Evolutionary conservation across 345 rosid species (phyloP), one percentile per base, ranked within the genome.

Genomic region (Lepidium sativum): DNA sequence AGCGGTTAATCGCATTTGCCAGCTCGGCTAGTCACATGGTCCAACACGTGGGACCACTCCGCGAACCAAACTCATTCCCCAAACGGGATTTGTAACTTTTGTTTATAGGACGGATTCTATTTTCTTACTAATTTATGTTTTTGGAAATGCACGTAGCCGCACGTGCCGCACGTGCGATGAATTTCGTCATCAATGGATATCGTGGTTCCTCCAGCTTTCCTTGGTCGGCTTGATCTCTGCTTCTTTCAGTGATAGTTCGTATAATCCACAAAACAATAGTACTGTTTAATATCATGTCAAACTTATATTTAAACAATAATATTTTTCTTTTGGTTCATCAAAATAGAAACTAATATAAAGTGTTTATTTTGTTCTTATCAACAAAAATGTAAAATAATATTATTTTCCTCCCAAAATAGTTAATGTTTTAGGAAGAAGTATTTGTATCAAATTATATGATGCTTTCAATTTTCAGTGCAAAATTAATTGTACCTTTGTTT

Each of bases 21-120:
- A 84, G 82, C 84, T 84, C 80, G 78, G 78, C 75, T 56, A 67
- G 65, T 80, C 86, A 83, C 89, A 75, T 84, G 86, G 75, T 17
- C 8, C 29, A 45, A 52, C 44, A 68, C 47, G 67, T 20, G 60
- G 80, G 83, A 29, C 79, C 80, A 65, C 4, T 42, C 68, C 60
- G 75, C 18, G 23, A 57, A 59, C 72, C 47, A 4, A 71, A 38
- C 56, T 65, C 59, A 31, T 71, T 64, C 52, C 58, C 70, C 44
- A 42, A 56, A 37, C 58, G 21, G 15, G 42, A 45, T 60, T 69
- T 27, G 33, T 44, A 25, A 25, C 29, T 25, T 20, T 25, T 25
- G 29, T 25, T 25, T 25, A 25, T 25, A 25, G 29, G 29, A 25
- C 29, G 6, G 5, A 4, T 25, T 25, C 29, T 25, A 25, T 25